Base-by-base conservation (phyloP, 495 filamentous ascomycete species). In the Pyrenopolyporus hunteri region DNA sequence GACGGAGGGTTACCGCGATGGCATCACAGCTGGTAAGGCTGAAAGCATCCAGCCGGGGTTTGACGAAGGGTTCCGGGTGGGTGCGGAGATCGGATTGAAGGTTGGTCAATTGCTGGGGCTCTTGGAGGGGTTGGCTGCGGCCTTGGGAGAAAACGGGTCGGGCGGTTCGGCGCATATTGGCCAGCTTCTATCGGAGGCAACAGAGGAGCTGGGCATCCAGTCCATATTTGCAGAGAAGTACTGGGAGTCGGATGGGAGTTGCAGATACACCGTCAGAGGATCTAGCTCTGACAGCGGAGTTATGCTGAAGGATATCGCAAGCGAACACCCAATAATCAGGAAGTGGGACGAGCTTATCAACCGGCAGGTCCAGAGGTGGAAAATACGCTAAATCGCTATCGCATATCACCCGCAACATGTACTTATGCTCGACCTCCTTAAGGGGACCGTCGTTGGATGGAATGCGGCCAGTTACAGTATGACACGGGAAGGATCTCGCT, bases 1-100 rank as follows among this genome's bases (percentile, higher is more conserved):
- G 28, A 97, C 87, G 6, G 85, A 88, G n/a, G 93, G 94, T 44
- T 98, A 97, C 75, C 87, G 93, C 55, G 90, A 93, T 58, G 93
- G 94, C 54, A 85, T 97, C 58, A 78, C 88, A 2, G 66, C 70
- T 2, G 88, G 87, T 14, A 97, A 97, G 72, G 75, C 78, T 10
- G 63, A 78, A 43, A 83, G 82, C 58, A 81, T 95, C 9, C 93
- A 98, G 69, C 71, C 73, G 13, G 93, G 94, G 5, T 97, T 98
- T 68, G 94, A 98, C 70, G 88, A 92, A 50, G 93, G 92, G 0
- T 98, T 89, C 57, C 71, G 80, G 1, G 78, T 97, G 1, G 94
- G 93, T 26, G 92, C 90, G 2, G 80, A 85, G 20, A 72, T 97
- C 23, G 93, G 93, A 1, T 75, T 88, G 64, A 78, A 81, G 0